Base-by-base conservation (phyloP, 495 filamentous ascomycete species). In the Aspergillus indologenus region DNA sequence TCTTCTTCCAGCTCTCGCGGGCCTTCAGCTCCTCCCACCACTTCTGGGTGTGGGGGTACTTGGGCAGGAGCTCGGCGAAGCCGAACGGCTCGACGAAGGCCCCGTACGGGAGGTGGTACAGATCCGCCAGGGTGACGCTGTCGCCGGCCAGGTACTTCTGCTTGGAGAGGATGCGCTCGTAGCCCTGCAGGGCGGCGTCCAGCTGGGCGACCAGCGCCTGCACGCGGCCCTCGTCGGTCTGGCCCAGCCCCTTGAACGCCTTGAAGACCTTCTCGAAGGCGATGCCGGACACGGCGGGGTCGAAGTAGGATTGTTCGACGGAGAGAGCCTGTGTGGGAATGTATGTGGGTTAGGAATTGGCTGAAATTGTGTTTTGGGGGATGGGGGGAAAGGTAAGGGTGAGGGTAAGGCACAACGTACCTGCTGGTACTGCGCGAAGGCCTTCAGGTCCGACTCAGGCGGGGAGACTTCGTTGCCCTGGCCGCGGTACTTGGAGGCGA, bases 241-340 rank as follows among this genome's bases (percentile, higher is more conserved):
- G 24, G 14, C 48, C 48, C 23, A n/a, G 23, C 0, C 48, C 48
- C 23, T 51, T 51, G 15, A 17, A 15, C 14, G 1, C 23, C 23
- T 51, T 51, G 48, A 51, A 51, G 23, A 51, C 48, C 23, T 51
- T 51, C 23, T 51, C 48, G 48, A n/a, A 51, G 0, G 48, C 48
- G 24, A 51, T 51, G 24, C 5, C 22, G 5, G 48, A 51, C 7
- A n/a, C 48, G 7, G 17, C 19, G 24, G 48, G 48, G 48, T 51
- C 48, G 48, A 51, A 51, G 48, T 51, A 51, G 23, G 48, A 17
- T 31, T 29, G 11, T 19, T 51, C 48, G 24, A 51, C 29, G 48
- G 48, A 51, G 15, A 51, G 7, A 14, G 48, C 48, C 48, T 51
- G 29, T 0, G 2, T n/a, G 5, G 19, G n/a, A n/a, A n/a, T n/a